Evolutionary conservation across 2,329 filamentous ascomycete genomes (phyloP).

Genomic region (Periglandula ipomoeae): DNA sequence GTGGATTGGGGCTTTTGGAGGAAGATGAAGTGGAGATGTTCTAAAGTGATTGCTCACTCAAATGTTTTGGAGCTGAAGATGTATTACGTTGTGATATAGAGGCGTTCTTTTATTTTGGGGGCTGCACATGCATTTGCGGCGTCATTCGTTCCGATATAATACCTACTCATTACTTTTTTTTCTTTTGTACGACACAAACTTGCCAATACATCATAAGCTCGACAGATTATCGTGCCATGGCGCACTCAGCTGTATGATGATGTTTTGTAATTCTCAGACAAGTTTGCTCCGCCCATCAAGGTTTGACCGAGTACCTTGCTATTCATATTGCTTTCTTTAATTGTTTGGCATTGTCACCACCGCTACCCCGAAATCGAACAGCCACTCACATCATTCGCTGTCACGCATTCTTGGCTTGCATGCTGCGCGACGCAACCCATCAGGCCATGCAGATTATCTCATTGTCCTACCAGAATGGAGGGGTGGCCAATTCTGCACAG

Average conservation of each 20-base stretch:
- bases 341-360: too few species aligned
- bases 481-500: not conserved
- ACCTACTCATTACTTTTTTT: not conserved
- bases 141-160: not conserved
- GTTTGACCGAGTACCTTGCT: too few species aligned
- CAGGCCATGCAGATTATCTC: not conserved
- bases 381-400: not conserved
- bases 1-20: conserved; percentile 45
- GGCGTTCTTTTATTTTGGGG: not conserved
- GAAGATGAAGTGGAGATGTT: conserved; percentile 36
- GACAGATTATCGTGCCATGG: not conserved
- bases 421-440: not conserved
- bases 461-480: not conserved
- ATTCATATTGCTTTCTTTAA: not conserved
- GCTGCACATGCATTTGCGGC: not conserved
- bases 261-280: not conserved
- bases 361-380: too few species aligned
- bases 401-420: not conserved
- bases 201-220: not conserved
- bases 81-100: not conserved
- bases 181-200: not conserved
- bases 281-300: not conserved
- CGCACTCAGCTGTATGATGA: too few species aligned
- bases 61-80: not conserved
- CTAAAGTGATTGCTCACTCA: not conserved